These are phyloP conservation scores for Hydnum rufescens DNA, from an alignment of 768 basidiomycete genomes.

Conservation along the genomic window DNA sequence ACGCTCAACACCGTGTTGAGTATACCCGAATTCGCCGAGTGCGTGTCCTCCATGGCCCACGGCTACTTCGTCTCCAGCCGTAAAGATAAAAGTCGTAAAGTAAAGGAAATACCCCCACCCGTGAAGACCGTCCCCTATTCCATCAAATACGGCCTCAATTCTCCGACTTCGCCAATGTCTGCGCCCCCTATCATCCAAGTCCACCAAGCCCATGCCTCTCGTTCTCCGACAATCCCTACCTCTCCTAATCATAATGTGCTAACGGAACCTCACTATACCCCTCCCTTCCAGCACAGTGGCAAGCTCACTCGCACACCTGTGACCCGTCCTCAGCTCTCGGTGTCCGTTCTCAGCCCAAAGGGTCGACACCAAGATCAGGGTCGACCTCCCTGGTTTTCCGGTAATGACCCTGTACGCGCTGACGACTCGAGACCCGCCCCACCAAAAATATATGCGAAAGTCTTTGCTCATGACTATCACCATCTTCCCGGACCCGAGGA, in stretches of 20 bases:
- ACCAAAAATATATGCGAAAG: too few relatives aligned
- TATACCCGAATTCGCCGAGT: not conserved
- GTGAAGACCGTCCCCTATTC: not conserved
- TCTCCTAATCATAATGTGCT: not conserved
- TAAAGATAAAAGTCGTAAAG: not conserved
- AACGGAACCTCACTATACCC: not conserved
- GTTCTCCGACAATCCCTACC: too few relatives aligned
- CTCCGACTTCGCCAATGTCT: not conserved
- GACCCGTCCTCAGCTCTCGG: not conserved
- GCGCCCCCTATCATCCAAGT: not conserved
- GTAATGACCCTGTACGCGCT: not conserved
- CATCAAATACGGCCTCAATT: not conserved
- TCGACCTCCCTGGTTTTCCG: not conserved
- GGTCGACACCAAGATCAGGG: not conserved
- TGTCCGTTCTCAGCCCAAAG: not conserved
- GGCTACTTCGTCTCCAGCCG: constrained; percentile 1
- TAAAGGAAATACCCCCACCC: not conserved
- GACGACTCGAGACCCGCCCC: too few relatives aligned
- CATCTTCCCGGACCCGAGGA: not conserved
- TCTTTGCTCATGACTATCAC: not conserved
- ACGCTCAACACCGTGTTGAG: not conserved
- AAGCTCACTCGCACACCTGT: not conserved
- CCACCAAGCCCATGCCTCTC: too few relatives aligned
- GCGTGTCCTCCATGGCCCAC: not conserved
- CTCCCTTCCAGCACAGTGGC: not conserved